phyloP scores from a whole-genome alignment of 2,329 filamentous ascomycete species.

The Neoarthrinium moseri region DNA sequence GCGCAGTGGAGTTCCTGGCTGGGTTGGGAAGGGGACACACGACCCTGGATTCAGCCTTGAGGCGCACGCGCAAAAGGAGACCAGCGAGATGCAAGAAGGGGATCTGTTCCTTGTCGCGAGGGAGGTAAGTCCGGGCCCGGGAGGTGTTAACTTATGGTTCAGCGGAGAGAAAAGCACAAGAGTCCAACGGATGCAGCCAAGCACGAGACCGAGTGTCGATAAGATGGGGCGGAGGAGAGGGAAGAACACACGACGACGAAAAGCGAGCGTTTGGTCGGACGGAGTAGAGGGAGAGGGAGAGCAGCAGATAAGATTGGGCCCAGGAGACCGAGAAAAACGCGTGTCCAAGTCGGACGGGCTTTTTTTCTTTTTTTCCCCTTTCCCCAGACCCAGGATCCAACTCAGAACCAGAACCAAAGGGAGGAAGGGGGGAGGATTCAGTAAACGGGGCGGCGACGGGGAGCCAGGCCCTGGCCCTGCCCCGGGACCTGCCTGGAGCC shows the following conservation, averaged over 20 bases:
- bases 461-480: background rate
- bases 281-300: no score
- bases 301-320: background rate
- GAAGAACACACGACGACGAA: no score
- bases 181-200: constrained; percentile 11
- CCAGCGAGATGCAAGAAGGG: no score
- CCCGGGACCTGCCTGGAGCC: no score
- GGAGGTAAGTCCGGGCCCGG: no score
- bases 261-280: no score
- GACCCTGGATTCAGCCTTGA: no score
- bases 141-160: background rate
- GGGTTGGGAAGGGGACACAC: background rate
- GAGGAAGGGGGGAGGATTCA: background rate
- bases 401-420: background rate
- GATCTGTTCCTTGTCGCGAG: no score
- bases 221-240: no score
- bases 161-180: background rate
- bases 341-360: no score
- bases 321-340: background rate
- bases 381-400: background rate
- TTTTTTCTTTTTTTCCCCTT: no score
- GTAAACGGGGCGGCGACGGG: background rate
- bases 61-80: constrained; percentile 4
- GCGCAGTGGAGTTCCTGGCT: no score
- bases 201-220: constrained; percentile 9